Evolutionary conservation across 805 yeast species (phyloP).

Genomic region (Candida dajiaensis): DNA sequence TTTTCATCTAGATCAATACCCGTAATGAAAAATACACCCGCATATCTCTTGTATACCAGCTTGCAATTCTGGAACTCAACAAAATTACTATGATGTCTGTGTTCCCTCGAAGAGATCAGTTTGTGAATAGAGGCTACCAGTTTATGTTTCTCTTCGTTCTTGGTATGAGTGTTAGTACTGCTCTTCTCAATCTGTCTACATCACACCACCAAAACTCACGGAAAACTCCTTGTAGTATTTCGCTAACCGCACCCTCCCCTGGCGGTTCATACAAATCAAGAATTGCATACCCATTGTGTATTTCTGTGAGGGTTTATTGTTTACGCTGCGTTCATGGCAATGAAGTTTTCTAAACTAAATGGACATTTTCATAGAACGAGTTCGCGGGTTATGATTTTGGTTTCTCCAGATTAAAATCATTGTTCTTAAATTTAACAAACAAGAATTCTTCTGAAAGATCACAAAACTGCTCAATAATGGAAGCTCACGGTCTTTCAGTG

Average conservation of each 20-base stretch:
- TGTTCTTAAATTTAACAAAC: not conserved
- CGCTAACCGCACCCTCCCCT: conserved; percentile 84
- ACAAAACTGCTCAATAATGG: conserved; percentile 7
- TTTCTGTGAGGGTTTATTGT: not conserved
- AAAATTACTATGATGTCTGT: conserved; percentile 75
- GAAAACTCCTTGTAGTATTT: conserved; percentile 61
- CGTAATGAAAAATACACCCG: conserved; percentile 84
- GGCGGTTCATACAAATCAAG: conserved; percentile 79
- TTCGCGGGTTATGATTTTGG: not conserved
- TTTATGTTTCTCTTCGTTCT: conserved; percentile 40
- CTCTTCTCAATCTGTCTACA: not conserved
- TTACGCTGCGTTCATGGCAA: not conserved
- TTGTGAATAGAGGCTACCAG: conserved; percentile 66
- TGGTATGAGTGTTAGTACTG: conserved; percentile 24
- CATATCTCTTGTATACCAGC: conserved; percentile 82
- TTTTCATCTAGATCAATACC: conserved; percentile 77
- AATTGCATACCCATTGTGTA: conserved; percentile 70
- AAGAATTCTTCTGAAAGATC: not conserved
- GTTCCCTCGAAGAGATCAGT: conserved; percentile 75
- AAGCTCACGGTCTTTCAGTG: conserved; percentile 21
- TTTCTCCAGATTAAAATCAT: not conserved
- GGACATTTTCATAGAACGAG: not conserved
- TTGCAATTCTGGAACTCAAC: conserved; percentile 64
- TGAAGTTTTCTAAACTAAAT: not conserved
- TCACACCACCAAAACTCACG: conserved; percentile 22